Conservation (phyloP, 2,329 filamentous ascomycete genomes). For the Neonectria coccinea region DNA sequence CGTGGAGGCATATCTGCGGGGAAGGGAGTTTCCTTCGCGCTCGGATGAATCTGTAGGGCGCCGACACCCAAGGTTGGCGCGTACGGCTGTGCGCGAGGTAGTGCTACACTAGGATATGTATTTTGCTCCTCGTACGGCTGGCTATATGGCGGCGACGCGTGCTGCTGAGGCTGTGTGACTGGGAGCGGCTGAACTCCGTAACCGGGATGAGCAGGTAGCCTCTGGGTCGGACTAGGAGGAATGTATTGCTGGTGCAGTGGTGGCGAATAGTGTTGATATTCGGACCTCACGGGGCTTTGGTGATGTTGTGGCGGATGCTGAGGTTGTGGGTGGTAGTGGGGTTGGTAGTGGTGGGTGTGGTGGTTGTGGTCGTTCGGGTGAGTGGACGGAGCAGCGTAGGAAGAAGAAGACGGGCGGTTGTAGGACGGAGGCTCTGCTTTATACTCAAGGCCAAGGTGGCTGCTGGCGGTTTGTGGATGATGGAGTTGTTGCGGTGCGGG, state of each 20-base stretch:
- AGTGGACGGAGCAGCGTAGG: constrained; percentile 37
- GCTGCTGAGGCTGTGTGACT: constrained; percentile 29
- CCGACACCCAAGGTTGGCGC: constrained; percentile 24
- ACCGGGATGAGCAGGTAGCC: constrained; percentile 8
- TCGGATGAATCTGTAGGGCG: constrained; percentile 21
- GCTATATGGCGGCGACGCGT: constrained; percentile 34
- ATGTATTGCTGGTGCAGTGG: constrained; percentile 38
- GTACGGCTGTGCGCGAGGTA: constrained; percentile 35
- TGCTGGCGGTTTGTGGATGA: constrained; percentile 48
- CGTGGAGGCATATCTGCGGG: constrained; percentile 51
- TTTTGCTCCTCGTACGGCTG: constrained; percentile 33
- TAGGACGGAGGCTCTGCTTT: constrained; percentile 50
- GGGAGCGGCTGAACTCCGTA: constrained; percentile 29
- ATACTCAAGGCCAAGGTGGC: constrained; percentile 48
- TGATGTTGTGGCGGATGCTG: constrained; percentile 44
- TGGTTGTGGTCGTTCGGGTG: constrained; percentile 46
- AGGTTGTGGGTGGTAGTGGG: constrained; percentile 41
- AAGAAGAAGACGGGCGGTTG: constrained; percentile 40
- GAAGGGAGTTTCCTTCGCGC: constrained; percentile 27
- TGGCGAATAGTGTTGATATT: constrained; percentile 42
- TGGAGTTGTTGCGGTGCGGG: constrained; percentile 50
- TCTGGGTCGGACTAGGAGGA: constrained; percentile 25
- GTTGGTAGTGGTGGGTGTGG: constrained; percentile 44
- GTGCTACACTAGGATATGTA: constrained; percentile 21
- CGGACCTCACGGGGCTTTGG: constrained; percentile 34